Conservation (phyloP, 1,139 yeast species). For the Nadsonia commutata region DNA sequence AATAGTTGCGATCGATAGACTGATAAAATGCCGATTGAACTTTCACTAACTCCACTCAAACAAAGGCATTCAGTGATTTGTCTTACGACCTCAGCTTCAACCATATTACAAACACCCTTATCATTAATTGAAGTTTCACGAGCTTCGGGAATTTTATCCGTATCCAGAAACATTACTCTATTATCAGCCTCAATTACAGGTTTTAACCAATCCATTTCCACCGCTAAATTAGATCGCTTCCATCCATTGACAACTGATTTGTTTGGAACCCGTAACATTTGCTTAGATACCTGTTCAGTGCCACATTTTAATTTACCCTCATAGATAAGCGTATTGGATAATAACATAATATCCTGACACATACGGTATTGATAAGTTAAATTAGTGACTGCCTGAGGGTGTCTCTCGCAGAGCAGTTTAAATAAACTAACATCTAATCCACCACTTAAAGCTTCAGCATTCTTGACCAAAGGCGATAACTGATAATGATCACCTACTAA, state of each 20-base stretch:
- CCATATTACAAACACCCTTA: conserved; percentile 45
- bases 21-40: conserved; percentile 73
- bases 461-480: conserved; percentile 69
- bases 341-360: conserved; percentile 77
- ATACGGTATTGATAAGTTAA: conserved; percentile 79
- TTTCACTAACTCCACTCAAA: conserved; percentile 43
- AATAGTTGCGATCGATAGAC: conserved; percentile 72
- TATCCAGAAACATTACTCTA: conserved; percentile 61
- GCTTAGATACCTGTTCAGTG: conserved; percentile 42
- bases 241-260: conserved; percentile 7
- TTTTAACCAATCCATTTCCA: conserved; percentile 29
- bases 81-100: conserved; percentile 52
- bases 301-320: conserved; percentile 70
- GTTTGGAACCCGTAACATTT: conserved; percentile 33
- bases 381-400: conserved; percentile 60
- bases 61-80: conserved; percentile 49
- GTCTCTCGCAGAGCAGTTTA: conserved; percentile 50
- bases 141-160: conserved; percentile 46
- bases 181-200: conserved; percentile 28
- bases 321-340: conserved; percentile 70
- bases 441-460: conserved; percentile 31
- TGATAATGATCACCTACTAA: conserved; percentile 94
- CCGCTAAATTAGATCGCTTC: conserved; percentile 6
- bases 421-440: conserved; percentile 77
- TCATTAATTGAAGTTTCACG: conserved; percentile 46